Percentiles rank a stretch among this genome's conserved stretches.
Conservation (phyloP, 2,329 filamentous ascomycete species). For the Cercospora sp. region DNA sequence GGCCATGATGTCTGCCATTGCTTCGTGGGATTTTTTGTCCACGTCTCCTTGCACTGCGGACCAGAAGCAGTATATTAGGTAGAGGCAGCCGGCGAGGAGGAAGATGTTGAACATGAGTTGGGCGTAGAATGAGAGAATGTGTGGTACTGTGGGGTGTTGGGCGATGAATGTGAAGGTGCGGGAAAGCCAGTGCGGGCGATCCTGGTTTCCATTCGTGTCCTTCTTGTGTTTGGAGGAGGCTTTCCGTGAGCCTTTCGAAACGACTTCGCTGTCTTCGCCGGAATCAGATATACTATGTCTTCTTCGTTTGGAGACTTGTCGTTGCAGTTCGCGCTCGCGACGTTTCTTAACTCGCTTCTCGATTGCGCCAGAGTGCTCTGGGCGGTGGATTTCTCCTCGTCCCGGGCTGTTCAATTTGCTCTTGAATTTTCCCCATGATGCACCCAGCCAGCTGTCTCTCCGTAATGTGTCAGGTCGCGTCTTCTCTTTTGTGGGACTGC, state of each 20-base stretch:
- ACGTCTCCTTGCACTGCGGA: slow-evolving; percentile 73
- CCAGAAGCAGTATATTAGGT: slow-evolving; percentile 69
- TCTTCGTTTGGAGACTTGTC: slow-evolving; percentile 28
- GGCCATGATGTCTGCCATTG: slow-evolving; percentile 64
- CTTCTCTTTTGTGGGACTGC: slow-evolving; percentile 40
- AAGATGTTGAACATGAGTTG: slow-evolving; percentile 67
- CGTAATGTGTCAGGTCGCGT: slow-evolving; percentile 24
- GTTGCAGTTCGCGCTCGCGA: slow-evolving; percentile 32
- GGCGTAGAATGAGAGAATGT: slow-evolving; percentile 66
- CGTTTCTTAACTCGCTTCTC: slow-evolving; percentile 41
- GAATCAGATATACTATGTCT: slow-evolving; percentile 39
- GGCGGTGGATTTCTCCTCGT: slow-evolving; percentile 40
- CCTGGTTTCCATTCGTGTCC: slow-evolving; percentile 21
- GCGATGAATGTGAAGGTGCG: slow-evolving; percentile 63
- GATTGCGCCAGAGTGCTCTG: slow-evolving; percentile 41
- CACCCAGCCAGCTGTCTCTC: slow-evolving; percentile 31
- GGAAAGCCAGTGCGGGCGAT: slow-evolving; percentile 34
- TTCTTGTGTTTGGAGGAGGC: slow-evolving; percentile 25
- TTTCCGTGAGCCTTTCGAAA: slow-evolving; percentile 29
- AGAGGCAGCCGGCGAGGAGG: slow-evolving; percentile 59
- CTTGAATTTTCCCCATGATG: slow-evolving; percentile 30
- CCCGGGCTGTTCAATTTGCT: slow-evolving; percentile 41
- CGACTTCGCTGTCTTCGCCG: slow-evolving; percentile 32
- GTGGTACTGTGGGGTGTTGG: slow-evolving; percentile 64
- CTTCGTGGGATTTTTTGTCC: slow-evolving; percentile 67